Conservation (phyloP, 1,139 yeast genomes). For the Barnettozyma hawaiiensis region DNA sequence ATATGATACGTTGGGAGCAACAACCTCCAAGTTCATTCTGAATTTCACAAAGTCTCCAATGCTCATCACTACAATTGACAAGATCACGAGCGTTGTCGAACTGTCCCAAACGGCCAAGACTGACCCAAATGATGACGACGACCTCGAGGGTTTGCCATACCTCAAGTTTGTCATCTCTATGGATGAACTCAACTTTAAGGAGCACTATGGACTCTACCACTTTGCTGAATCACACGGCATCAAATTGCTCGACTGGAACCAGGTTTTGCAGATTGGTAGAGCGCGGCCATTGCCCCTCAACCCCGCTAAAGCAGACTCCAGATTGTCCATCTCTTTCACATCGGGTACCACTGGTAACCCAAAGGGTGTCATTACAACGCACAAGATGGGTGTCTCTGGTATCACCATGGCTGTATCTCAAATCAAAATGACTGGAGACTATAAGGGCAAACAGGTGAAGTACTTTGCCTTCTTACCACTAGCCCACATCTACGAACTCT, state of each 20-base stretch:
- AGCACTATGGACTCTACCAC: constrained; percentile 24
- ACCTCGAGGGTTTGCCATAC: constrained; percentile 27
- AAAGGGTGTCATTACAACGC: constrained; percentile 36
- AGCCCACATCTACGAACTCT: constrained; percentile 44
- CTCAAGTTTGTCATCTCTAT: constrained; percentile 45
- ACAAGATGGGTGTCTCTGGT: constrained; percentile 30
- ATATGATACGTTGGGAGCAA: constrained; percentile 60
- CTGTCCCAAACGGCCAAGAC: constrained; percentile 33
- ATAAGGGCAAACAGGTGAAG: constrained; percentile 7
- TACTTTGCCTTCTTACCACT: constrained; percentile 36
- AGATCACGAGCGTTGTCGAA: constrained; percentile 18
- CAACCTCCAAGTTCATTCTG: constrained; percentile 53
- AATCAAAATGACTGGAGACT: constrained; percentile 1
- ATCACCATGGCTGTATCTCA: constrained; percentile 19
- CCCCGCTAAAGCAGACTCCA: constrained; percentile 45
- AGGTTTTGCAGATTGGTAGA: constrained; percentile 35
- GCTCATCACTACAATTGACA: constrained; percentile 25
- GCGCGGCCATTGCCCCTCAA: constrained; percentile 3
- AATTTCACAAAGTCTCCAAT: constrained; percentile 52
- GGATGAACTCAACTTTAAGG: constrained; percentile 42
- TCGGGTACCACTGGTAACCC: constrained; percentile 40
- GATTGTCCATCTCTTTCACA: constrained; percentile 67
- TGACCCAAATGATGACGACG: constrained; percentile 37
- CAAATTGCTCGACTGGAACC: constrained; percentile 41
- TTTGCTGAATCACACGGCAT: constrained; percentile 31